A percentile compares a stretch with the other conserved stretches of the same genome.
Evolutionary conservation across 2,329 filamentous ascomycete species (phyloP).

Genomic region (Trematosphaeria pertusa): DNA sequence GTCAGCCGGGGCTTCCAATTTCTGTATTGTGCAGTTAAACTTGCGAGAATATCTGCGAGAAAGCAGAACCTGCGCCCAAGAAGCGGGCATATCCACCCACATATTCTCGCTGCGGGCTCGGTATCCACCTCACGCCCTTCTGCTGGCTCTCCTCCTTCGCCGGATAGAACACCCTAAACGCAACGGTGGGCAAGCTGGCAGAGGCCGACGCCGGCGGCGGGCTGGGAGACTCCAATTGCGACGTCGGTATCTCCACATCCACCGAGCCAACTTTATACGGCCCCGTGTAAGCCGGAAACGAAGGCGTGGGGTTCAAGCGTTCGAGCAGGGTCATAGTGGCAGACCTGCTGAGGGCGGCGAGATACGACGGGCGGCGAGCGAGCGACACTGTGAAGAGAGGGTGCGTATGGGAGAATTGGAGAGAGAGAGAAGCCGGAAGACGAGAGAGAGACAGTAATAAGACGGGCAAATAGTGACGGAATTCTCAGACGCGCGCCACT

Average conservation of each 20-base stretch:
- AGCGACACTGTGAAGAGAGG: constrained; percentile 35
- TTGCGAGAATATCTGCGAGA: constrained; percentile 5
- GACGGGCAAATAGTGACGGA: constrained; percentile 1
- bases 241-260: constrained; percentile 78
- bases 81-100: constrained; percentile 79
- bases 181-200: constrained; percentile 69
- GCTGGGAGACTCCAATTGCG: constrained; percentile 55
- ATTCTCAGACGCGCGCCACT: constrained; percentile 2
- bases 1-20: constrained; percentile 4
- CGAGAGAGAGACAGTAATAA: too few species aligned
- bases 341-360: constrained; percentile 15
- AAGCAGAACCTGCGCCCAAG: constrained; percentile 56
- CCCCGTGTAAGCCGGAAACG: constrained; percentile 77
- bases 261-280: constrained; percentile 80
- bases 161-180: constrained; percentile 85
- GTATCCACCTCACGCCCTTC: constrained; percentile 76
- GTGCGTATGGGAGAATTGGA: not conserved
- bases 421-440: not conserved
- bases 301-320: constrained; percentile 70
- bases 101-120: constrained; percentile 75
- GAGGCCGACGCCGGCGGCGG: constrained; percentile 61
- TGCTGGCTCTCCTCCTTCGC: constrained; percentile 47
- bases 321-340: constrained; percentile 51
- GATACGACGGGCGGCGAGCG: constrained; percentile 29
- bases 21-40: not conserved